phyloP scores from a whole-genome alignment of 805 yeast genomes.

The Hanseniaspora lindneri region DNA sequence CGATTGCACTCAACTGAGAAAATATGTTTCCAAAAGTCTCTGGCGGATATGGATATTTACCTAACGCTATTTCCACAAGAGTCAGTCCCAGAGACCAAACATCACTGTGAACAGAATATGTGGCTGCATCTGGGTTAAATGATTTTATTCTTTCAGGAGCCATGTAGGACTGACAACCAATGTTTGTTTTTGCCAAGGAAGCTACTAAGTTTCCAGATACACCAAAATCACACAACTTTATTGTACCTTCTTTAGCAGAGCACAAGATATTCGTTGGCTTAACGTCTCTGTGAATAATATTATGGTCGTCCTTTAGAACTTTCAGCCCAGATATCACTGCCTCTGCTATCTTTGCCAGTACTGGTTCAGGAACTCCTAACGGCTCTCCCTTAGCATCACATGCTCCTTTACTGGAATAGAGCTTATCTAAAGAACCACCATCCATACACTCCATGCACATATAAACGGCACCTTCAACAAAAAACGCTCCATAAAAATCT shows the following conservation, averaged over 20 bases:
- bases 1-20: slow-evolving; percentile 88
- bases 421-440: slow-evolving; percentile 83
- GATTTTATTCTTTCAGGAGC: slow-evolving; percentile 92
- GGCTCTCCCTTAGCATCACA: slow-evolving; percentile 23
- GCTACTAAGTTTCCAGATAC: slow-evolving; percentile 93
- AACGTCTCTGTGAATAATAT: slow-evolving; percentile 90
- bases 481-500: slow-evolving; percentile 94
- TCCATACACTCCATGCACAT: slow-evolving; percentile 98
- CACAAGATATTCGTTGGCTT: slow-evolving; percentile 90
- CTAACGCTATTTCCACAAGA: slow-evolving; percentile 77
- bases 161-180: slow-evolving; percentile 97
- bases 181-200: slow-evolving; percentile 84
- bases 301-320: slow-evolving; percentile 76
- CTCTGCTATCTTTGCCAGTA: slow-evolving; percentile 67
- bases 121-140: slow-evolving; percentile 56
- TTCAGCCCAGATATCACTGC: slow-evolving; percentile 71
- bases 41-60: slow-evolving; percentile 91
- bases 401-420: slow-evolving; percentile 41
- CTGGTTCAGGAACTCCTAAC: slow-evolving; percentile 61
- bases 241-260: slow-evolving; percentile 62
- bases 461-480: slow-evolving; percentile 94
- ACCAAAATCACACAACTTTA: slow-evolving; percentile 91
- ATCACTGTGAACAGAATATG: slow-evolving; percentile 88
- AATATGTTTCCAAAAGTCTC: slow-evolving; percentile 84
- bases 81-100: slow-evolving; percentile 90